Percentiles rank a stretch among this genome's conserved stretches.
Conservation (phyloP, 768 basidiomycete genomes). For the Termitomyces sp. region DNA sequence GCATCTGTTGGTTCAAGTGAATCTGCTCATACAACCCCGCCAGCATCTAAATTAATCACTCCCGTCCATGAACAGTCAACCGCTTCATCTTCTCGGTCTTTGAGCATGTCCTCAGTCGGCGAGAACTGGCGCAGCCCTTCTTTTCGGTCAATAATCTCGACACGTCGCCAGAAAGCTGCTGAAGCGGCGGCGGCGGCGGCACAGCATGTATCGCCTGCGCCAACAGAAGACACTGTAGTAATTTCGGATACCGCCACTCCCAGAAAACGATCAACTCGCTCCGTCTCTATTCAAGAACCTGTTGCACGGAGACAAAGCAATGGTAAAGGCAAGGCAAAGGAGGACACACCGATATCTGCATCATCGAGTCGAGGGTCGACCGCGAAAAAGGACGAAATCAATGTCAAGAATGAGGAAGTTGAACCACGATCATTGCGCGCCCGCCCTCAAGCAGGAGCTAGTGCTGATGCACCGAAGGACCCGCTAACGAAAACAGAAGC, state of each 20-base stretch:
- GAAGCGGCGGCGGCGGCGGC: constrained; percentile 14
- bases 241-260: constrained; percentile 23
- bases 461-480: constrained; percentile 32
- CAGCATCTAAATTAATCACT: constrained; percentile 25
- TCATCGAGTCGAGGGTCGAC: constrained; percentile 17
- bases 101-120: constrained; percentile 34
- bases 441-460: constrained; percentile 35
- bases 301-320: constrained; percentile 28
- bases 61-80: constrained; percentile 25
- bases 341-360: constrained; percentile 24
- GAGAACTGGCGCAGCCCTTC: constrained; percentile 29
- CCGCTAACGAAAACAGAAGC: constrained; percentile 32
- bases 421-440: constrained; percentile 48
- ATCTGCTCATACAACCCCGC: constrained; percentile 21
- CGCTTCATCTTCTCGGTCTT: constrained; percentile 31
- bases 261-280: constrained; percentile 28
- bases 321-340: constrained; percentile 26
- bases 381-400: constrained; percentile 16
- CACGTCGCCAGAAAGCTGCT: constrained; percentile 49
- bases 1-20: constrained; percentile 33
- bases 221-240: constrained; percentile 39
- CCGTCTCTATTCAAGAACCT: constrained; percentile 22
- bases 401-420: constrained; percentile 39
- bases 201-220: constrained; percentile 43
- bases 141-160: constrained; percentile 55